These are phyloP conservation scores for Hyphodiscus hymeniophilus DNA, from an alignment of 495 filamentous ascomycete species.

Conservation along the genomic window DNA sequence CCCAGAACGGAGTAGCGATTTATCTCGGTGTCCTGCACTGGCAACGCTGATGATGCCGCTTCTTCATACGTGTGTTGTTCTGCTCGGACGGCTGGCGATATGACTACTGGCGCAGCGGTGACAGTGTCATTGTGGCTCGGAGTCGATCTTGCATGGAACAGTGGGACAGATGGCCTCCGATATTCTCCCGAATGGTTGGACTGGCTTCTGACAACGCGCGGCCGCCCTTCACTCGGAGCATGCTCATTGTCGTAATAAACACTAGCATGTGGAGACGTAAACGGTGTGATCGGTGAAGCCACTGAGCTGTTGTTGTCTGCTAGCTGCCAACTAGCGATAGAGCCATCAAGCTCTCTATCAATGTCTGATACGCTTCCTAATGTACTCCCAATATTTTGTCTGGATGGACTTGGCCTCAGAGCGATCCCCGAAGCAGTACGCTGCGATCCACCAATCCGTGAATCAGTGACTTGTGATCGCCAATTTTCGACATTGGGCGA, in stretches of 20 bases:
- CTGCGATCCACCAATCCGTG: background rate
- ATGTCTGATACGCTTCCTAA: slow-evolving; percentile 12
- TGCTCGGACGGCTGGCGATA: background rate
- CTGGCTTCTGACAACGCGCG: background rate
- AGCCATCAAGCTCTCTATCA: slow-evolving; percentile 14
- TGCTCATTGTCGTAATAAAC: slow-evolving; percentile 3
- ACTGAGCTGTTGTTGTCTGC: slow-evolving; percentile 4
- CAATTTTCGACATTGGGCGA: slow-evolving; percentile 16
- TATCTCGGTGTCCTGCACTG: background rate
- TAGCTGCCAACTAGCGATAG: slow-evolving; percentile 16
- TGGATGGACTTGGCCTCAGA: slow-evolving; percentile 1
- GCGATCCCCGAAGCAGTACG: background rate
- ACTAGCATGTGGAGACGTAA: slow-evolving; percentile 13
- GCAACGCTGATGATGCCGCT: too few relatives aligned
- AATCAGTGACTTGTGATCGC: slow-evolving; percentile 10
- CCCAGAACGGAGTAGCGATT: background rate
- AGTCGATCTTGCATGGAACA: background rate
- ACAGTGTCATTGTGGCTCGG: background rate
- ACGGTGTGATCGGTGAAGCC: slow-evolving; percentile 11
- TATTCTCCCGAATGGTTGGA: slow-evolving; percentile 1
- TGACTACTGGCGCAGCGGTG: background rate
- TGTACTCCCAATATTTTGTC: background rate
- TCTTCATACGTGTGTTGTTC: background rate
- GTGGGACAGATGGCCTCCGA: background rate
- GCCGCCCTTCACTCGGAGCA: slow-evolving; percentile 10